Evolutionary conservation across 768 basidiomycete species (phyloP).

Genomic region (Pisolithus tinctorius): DNA sequence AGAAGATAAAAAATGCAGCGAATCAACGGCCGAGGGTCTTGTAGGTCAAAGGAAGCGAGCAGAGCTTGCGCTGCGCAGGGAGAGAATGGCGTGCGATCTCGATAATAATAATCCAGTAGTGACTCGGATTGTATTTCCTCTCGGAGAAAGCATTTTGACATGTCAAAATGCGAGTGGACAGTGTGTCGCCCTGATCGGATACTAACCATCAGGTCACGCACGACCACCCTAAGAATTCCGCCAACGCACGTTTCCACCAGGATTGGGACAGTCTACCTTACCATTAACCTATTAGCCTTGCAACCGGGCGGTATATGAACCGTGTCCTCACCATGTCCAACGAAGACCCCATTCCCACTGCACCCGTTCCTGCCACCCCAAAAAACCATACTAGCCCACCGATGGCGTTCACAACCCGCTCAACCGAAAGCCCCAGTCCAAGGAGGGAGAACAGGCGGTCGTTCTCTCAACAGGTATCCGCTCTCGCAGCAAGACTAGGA

Average conservation of each 20-base stretch:
- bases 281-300: not conserved
- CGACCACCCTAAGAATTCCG: no score
- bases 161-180: no score
- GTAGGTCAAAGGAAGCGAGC: not conserved
- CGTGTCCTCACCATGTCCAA: not conserved
- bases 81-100: not conserved
- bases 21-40: not conserved
- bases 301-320: not conserved
- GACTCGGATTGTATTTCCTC: no score
- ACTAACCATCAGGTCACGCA: no score
- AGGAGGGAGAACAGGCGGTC: not conserved
- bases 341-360: not conserved
- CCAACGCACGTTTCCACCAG: not conserved
- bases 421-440: not conserved
- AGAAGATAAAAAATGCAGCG: no score
- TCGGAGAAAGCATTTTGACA: no score
- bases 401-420: not conserved
- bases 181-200: no score
- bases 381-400: not conserved
- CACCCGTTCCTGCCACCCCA: not conserved
- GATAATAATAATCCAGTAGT: no score
- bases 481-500: constrained; percentile 5
- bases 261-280: not conserved
- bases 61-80: not conserved
- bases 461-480: constrained; percentile 7